phyloP scores from a whole-genome alignment of 768 basidiomycete species.

The Phylloporus arenicola region DNA sequence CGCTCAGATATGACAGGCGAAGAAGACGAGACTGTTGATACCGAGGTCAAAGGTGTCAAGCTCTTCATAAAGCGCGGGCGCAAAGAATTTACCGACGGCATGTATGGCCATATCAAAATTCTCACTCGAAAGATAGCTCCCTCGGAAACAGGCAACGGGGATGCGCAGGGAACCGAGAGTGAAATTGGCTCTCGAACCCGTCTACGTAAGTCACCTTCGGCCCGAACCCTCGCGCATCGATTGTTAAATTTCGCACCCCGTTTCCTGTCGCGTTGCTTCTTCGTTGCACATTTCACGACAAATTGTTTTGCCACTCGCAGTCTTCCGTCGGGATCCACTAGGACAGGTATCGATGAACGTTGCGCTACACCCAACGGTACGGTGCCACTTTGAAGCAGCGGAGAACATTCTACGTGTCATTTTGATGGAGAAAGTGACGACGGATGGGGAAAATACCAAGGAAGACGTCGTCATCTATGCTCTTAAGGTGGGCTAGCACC shows the following conservation, averaged over 20 bases:
- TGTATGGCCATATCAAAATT: conserved; percentile 57
- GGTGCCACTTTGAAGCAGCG: conserved; percentile 52
- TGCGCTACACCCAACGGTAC: conserved; percentile 47
- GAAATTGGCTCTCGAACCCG: conserved; percentile 20
- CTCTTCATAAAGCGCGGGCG: conserved; percentile 39
- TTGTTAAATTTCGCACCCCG: conserved; percentile 11
- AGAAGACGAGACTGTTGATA: conserved; percentile 52
- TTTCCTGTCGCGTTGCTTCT: not conserved
- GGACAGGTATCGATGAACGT: conserved; percentile 69
- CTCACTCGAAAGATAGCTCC: conserved; percentile 34
- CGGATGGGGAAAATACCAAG: conserved; percentile 20
- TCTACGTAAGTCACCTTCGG: conserved; percentile 28
- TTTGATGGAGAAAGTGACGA: conserved; percentile 42
- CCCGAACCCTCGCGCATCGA: conserved; percentile 16
- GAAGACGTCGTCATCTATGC: conserved; percentile 57
- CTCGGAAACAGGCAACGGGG: not conserved
- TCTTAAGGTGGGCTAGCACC: conserved; percentile 44
- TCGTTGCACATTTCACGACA: not conserved
- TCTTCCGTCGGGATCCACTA: conserved; percentile 66
- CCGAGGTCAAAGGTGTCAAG: conserved; percentile 58
- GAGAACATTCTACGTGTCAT: conserved; percentile 53
- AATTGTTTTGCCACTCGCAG: conserved; percentile 27
- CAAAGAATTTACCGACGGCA: conserved; percentile 53
- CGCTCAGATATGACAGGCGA: conserved; percentile 48
- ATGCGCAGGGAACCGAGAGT: conserved; percentile 4